Evolutionary conservation across 225 moss, liverwort and hornwort genomes (phyloP).

Genomic region (Sphagnum contortum): DNA sequence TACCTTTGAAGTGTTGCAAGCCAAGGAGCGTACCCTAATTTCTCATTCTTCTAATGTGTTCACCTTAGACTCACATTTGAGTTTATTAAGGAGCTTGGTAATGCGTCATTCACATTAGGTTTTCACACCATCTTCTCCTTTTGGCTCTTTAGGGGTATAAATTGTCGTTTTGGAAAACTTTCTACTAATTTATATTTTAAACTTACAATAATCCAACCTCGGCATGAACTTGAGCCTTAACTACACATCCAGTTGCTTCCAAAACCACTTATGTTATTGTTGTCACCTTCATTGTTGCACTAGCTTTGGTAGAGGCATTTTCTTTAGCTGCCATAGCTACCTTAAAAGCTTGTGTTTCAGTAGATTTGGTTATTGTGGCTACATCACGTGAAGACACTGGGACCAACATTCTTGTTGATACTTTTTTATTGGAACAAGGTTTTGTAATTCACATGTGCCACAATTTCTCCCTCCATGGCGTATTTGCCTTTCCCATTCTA

Average conservation of each 20-base stretch:
- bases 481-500: conserved; percentile 20
- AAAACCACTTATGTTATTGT: conserved; percentile 71
- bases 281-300: conserved; percentile 69
- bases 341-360: conserved; percentile 58
- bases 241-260: conserved; percentile 74
- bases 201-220: conserved; percentile 38
- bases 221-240: conserved; percentile 42
- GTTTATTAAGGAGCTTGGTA: too few relatives aligned
- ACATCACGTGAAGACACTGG: conserved; percentile 44
- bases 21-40: too few relatives aligned
- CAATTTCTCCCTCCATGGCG: too few relatives aligned
- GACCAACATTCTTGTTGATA: conserved; percentile 13
- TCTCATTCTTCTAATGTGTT: too few relatives aligned
- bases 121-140: conserved; percentile 25
- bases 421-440: conserved; percentile 17
- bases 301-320: conserved; percentile 70
- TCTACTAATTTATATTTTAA: conserved; percentile 22
- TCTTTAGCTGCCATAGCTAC: conserved; percentile 70
- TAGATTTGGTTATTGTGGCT: conserved; percentile 48
- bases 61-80: too few relatives aligned
- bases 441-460: conserved; percentile 4
- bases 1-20: too few relatives aligned
- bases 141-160: conserved; percentile 32
- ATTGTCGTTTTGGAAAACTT: conserved; percentile 27
- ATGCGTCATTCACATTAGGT: conserved; percentile 40